Base-by-base conservation (phyloP, 2,329 filamentous ascomycete species). In the Xylaria sp. region DNA sequence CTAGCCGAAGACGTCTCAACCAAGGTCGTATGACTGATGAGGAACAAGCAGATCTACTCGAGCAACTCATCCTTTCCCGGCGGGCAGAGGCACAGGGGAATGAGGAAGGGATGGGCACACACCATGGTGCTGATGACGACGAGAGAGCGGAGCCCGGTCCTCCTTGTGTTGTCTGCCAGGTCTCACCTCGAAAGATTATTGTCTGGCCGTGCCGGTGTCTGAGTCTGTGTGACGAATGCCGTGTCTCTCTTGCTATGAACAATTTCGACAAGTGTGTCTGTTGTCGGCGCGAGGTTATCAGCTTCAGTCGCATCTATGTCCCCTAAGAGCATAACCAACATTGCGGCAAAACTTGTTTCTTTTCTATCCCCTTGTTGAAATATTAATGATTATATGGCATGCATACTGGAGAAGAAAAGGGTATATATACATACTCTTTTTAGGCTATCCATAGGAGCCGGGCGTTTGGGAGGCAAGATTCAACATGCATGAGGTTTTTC, bases 241-340 rank as follows among this genome's bases (percentile, higher is more conserved):
- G 96, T 39, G 92, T 98, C 44, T 95, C 93, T 52, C 85, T 98
- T 71, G 96, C 96, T 3, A 94, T 97, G 90, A 97, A 98, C 79
- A 98, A 98, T 79, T 98, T 97, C 79, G 93, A 94, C 72, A 97
- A 93, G 78, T 99, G 96, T 78, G 94, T 98, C 48, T 98, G 95
- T 76, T 98, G 96, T 80, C 88, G 96, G 60, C 89, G 93, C 66
- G 92, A 96, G 75, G 94, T 98, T 37, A 89, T 90, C 65, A 96
- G 94, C 64, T 98, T 97, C 80, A 94, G 93, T 73, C 89, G 94
- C 74, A 89, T 99, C 69, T 99, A 92, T 84, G 94, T 98, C 50
- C 96, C 96, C 46, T 73, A 50, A 73, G 37, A 15, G 28, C 13
- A 9, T 48, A n/a, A 55, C 20, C 5, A 37, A 37, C 3, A 50